Evolutionary conservation across 352 stramenopile genomes (phyloP).

Genomic region (Phytophthora citricola): DNA sequence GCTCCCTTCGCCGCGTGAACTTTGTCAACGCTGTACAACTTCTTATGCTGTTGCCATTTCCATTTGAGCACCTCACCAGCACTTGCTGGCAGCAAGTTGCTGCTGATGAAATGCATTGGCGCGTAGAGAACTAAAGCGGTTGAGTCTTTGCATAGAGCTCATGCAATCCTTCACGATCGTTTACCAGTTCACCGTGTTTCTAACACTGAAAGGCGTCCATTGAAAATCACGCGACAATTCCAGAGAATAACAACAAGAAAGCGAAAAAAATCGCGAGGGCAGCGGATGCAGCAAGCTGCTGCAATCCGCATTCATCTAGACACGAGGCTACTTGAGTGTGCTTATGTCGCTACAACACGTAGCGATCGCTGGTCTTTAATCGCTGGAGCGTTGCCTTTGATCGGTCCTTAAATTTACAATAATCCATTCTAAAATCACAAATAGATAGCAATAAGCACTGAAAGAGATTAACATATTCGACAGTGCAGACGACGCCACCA

Average conservation of each 20-base stretch:
- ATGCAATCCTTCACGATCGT: conserved; percentile 9
- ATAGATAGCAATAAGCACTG: too few relatives aligned
- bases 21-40: background rate
- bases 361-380: too few relatives aligned
- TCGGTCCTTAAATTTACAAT: too few relatives aligned
- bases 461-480: conserved; percentile 2
- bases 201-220: conserved; percentile 10
- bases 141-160: conserved; percentile 8
- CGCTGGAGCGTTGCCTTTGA: too few relatives aligned
- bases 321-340: background rate
- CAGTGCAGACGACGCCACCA: conserved; percentile 17
- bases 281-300: too few relatives aligned
- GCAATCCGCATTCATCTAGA: background rate
- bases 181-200: conserved; percentile 7
- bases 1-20: conserved; percentile 12
- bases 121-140: conserved; percentile 7
- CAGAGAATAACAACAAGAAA: background rate
- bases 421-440: too few relatives aligned
- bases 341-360: too few relatives aligned
- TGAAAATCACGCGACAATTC: background rate
- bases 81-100: too few relatives aligned
- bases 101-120: background rate
- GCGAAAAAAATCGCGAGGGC: too few relatives aligned
- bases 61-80: too few relatives aligned
- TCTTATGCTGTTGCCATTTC: too few relatives aligned